phyloP scores from a whole-genome alignment of 495 filamentous ascomycete species.

The Tuber umbilicatum region DNA sequence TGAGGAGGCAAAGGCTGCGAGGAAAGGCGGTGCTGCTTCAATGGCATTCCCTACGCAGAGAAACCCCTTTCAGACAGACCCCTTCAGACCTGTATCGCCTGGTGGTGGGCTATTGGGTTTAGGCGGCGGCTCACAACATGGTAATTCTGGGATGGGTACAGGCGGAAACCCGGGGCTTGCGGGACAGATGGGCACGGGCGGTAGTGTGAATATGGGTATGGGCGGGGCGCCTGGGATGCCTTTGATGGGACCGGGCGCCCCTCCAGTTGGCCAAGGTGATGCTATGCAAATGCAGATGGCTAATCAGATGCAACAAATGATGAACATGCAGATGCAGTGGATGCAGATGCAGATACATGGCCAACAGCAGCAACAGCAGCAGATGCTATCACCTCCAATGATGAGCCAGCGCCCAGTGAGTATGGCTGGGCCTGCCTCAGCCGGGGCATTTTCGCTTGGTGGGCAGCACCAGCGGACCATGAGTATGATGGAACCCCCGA shows the following conservation, averaged over 20 bases:
- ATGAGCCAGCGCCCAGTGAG: slow-evolving; percentile 39
- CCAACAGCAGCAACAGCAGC: slow-evolving; percentile 28
- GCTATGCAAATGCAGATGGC: slow-evolving; percentile 76
- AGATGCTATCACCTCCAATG: slow-evolving; percentile 32
- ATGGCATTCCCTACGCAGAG: slow-evolving; percentile 26
- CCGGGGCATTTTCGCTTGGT: slow-evolving; percentile 22
- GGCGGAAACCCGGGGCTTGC: slow-evolving; percentile 38
- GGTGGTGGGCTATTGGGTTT: slow-evolving; percentile 44
- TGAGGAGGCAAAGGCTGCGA: slow-evolving; percentile 41
- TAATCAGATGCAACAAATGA: slow-evolving; percentile 68
- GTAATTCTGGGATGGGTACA: slow-evolving; percentile 46
- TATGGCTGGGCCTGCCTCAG: slow-evolving; percentile 25
- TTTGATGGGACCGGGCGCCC: slow-evolving; percentile 42
- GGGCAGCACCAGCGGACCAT: slow-evolving; percentile 52
- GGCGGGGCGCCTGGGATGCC: slow-evolving; percentile 44
- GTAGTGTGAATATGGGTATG: slow-evolving; percentile 31
- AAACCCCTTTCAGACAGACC: slow-evolving; percentile 34
- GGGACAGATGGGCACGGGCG: slow-evolving; percentile 39
- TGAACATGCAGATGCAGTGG: slow-evolving; percentile 47
- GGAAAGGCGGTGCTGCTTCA: slow-evolving; percentile 29
- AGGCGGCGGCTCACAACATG: slow-evolving; percentile 43
- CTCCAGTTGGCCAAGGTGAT: slow-evolving; percentile 56
- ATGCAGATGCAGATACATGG: slow-evolving; percentile 41
- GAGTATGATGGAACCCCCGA: slow-evolving; percentile 69
- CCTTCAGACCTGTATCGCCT: slow-evolving; percentile 41